Percentiles rank a stretch among this genome's conserved stretches.
phyloP scores from a whole-genome alignment of 441 rosid species.

The Adansonia gregorii region DNA sequence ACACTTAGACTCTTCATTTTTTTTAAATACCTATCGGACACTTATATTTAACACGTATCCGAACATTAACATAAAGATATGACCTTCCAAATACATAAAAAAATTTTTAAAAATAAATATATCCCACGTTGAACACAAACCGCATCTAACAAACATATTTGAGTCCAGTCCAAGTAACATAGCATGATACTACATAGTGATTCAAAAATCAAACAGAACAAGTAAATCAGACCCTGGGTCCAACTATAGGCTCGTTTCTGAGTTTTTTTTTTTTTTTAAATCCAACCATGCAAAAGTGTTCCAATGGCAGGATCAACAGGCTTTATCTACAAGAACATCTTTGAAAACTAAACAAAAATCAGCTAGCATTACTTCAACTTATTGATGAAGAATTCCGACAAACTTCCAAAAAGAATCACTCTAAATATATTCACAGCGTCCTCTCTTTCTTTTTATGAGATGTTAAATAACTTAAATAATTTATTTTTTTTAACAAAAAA shows the following conservation, averaged over 20 bases:
- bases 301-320: neutral
- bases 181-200: neutral
- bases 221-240: neutral
- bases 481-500: neutral
- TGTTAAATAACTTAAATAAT: constrained; percentile 29
- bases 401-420: constrained; percentile 34
- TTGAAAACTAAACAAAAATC: neutral
- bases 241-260: neutral
- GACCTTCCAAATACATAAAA: too few species aligned
- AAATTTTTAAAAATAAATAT: too few species aligned
- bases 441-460: constrained; percentile 20
- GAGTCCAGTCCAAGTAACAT: too few species aligned
- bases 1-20: too few species aligned
- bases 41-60: too few species aligned
- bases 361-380: constrained; percentile 19
- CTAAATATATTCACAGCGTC: constrained; percentile 32
- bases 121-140: too few species aligned
- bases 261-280: neutral
- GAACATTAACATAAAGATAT: too few species aligned
- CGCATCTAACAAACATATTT: too few species aligned
- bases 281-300: neutral
- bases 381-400: constrained; percentile 19
- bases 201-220: neutral
- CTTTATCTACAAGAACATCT: neutral
- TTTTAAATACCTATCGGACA: too few species aligned